Percentiles rank a stretch among this genome's conserved stretches.
phyloP scores from a whole-genome alignment of 2,329 filamentous ascomycete species.

The Hypoxylon rubiginosum region DNA sequence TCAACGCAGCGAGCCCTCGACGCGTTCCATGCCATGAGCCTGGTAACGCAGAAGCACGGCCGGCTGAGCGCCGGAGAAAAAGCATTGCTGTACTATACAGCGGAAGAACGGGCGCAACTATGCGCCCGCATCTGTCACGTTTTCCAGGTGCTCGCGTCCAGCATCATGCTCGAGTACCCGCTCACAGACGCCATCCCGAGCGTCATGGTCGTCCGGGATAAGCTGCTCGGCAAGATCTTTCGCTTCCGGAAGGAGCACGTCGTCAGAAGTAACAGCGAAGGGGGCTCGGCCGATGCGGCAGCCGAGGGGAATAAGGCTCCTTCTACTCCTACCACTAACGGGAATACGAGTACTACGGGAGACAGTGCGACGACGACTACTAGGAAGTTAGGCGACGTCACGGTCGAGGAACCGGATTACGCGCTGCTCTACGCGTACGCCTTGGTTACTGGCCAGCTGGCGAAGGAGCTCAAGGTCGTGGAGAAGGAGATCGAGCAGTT shows the following conservation, averaged over 20 bases:
- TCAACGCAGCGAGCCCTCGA: conserved; percentile 89
- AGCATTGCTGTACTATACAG: conserved; percentile 83
- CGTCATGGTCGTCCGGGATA: conserved; percentile 83
- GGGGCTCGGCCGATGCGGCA: neutral
- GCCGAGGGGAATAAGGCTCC: conserved; percentile 28
- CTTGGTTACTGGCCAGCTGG: conserved; percentile 75
- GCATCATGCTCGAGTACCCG: conserved; percentile 94
- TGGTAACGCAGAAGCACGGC: conserved; percentile 86
- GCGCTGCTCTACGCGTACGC: conserved; percentile 93
- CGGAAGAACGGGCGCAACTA: conserved; percentile 81
- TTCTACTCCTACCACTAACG: conserved; percentile 25
- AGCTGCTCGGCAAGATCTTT: conserved; percentile 88
- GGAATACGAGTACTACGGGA: conserved; percentile 19
- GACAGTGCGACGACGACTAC: conserved; percentile 37
- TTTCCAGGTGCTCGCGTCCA: conserved; percentile 86
- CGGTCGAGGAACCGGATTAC: conserved; percentile 82
- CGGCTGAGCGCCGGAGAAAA: conserved; percentile 84
- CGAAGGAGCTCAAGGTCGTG: conserved; percentile 72
- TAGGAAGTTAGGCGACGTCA: conserved; percentile 52
- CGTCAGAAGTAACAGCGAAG: conserved; percentile 7
- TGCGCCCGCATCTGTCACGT: conserved; percentile 94
- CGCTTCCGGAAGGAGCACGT: conserved; percentile 80
- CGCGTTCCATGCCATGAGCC: conserved; percentile 95
- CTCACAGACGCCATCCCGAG: conserved; percentile 90
- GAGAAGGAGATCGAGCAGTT: conserved; percentile 72